Percentiles rank a stretch among this genome's conserved stretches.
Conservation (phyloP, 2,329 filamentous ascomycete genomes). For the Immersiporthe knoxdaviesiana region DNA sequence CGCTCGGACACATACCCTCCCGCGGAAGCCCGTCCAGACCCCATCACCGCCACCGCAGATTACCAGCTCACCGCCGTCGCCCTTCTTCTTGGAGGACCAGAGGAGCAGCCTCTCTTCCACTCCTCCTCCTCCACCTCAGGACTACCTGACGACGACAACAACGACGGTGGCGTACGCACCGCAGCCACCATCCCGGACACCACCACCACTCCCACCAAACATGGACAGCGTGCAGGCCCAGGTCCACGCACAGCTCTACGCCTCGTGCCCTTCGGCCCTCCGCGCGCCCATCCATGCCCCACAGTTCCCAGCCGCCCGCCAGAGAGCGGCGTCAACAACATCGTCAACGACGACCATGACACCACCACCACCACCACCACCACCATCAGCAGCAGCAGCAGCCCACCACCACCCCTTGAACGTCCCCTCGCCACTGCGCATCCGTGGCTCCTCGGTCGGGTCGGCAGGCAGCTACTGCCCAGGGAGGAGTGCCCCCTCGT, state of each 20-base stretch:
- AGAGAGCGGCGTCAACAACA: background rate
- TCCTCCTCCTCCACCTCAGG: too few relatives aligned
- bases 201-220: background rate
- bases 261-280: background rate
- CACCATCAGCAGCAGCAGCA: background rate
- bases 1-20: background rate
- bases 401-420: background rate
- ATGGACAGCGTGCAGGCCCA: background rate
- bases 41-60: constrained; percentile 31
- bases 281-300: constrained; percentile 6
- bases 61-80: constrained; percentile 1
- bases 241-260: constrained; percentile 10
- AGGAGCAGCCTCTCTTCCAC: background rate
- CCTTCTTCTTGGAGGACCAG: background rate
- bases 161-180: background rate
- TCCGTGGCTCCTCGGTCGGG: constrained; percentile 17
- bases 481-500: background rate
- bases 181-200: background rate
- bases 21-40: constrained; percentile 20
- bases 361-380: background rate
- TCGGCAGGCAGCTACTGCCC: constrained; percentile 1
- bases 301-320: background rate
- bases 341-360: background rate
- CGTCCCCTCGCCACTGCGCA: constrained; percentile 23
- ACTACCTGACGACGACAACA: background rate